A percentile compares a stretch with the other conserved stretches of the same genome.
Evolutionary conservation across 305 asterid species (phyloP).

Genomic region (Nicotiana rustica): DNA sequence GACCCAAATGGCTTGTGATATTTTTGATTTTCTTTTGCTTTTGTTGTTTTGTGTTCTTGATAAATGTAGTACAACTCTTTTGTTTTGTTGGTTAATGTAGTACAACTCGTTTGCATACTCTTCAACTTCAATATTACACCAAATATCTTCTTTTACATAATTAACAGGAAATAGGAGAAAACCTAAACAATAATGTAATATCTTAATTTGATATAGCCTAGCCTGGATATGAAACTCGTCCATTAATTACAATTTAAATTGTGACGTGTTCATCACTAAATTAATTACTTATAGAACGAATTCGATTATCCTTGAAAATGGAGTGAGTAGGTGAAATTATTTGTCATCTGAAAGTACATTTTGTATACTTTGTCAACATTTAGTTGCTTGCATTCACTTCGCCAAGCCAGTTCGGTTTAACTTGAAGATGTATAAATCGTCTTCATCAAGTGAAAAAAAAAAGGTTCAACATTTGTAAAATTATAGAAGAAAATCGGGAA

Average conservation of each 20-base stretch:
- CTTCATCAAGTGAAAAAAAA: background rate
- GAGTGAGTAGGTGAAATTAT: background rate
- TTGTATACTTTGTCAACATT: background rate
- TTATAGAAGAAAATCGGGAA: no score
- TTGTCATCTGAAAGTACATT: background rate
- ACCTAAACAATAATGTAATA: no score
- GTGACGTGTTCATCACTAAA: background rate
- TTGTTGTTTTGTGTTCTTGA: background rate
- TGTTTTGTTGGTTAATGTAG: background rate
- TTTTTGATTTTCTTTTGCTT: background rate
- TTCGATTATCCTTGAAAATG: background rate
- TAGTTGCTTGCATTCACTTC: background rate
- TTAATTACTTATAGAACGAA: background rate
- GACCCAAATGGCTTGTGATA: conserved; percentile 5
- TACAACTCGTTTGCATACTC: background rate
- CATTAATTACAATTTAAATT: no score
- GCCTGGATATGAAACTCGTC: background rate
- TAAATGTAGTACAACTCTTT: background rate
- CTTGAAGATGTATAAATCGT: conserved; percentile 5
- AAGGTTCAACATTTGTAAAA: background rate
- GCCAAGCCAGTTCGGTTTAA: background rate
- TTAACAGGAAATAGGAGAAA: no score
- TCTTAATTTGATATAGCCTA: no score
- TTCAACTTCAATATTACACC: background rate
- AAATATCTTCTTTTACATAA: background rate